Base-by-base conservation (phyloP, 2,329 filamentous ascomycete genomes). In the Colletotrichum liaoningense region DNA sequence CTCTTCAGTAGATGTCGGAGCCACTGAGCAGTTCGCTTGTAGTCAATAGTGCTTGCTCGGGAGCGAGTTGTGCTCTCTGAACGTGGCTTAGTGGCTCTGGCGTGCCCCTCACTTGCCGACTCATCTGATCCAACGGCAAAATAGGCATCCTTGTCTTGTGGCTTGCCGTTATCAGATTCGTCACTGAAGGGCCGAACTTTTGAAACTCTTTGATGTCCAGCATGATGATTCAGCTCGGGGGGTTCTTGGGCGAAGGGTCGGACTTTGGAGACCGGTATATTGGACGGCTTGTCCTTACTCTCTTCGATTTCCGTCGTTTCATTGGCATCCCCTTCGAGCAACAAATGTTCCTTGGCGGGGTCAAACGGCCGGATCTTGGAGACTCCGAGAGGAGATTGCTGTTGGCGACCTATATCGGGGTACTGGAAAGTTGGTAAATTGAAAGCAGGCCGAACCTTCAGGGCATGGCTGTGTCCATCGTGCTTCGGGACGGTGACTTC, bases 21-120 rank as follows among this genome's bases (percentile, higher is more conserved):
- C 83, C 82, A 84, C 30, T 79, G 75, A 9, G 77, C 75, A 12
- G 82, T 82, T 30, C 81, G 78, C 26, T 76, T 79, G 67, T 81
- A 82, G 69, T 83, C 78, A 19, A 83, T 66, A 1, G 81, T 66
- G 12, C 81, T 54, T 79, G 33, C 76, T 75, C 8, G 58, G 11
- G 72, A 69, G 14, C 78, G 74, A 19, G 81, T 79, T 7, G 70
- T 78, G 35, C 75, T 79, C 22, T 78, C 76, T 24, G 63, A n/a
- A 28, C 26, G 66, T 57, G 60, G 16, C 26, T 26, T 70, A 16
- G 60, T 56, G 9, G 35, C 19, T n/a, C 67, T 67, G 19, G 30
- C 52, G 9, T 72, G 46, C 7, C 63, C 72, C 8, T 67, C 38
- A 7, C 56, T 24, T 24, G 58, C 49, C 12, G 74, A 75, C 14